A percentile compares a stretch with the other conserved stretches of the same genome.
phyloP scores from a whole-genome alignment of 2,329 filamentous ascomycete genomes.

The Bertia moriformis region DNA sequence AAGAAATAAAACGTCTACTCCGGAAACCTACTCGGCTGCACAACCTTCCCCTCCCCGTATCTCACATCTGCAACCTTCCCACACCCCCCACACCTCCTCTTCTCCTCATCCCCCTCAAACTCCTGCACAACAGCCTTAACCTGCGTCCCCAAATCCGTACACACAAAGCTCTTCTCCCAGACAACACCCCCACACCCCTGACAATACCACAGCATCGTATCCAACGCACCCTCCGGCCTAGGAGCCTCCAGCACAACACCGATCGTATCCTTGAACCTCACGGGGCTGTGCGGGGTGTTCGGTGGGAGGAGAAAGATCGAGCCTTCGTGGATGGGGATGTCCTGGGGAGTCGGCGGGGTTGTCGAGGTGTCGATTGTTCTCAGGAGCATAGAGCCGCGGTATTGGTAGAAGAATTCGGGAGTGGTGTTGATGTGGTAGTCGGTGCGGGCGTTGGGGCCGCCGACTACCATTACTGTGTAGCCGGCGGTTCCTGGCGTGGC shows the following conservation, averaged over 20 bases:
- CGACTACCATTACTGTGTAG: conserved; percentile 9
- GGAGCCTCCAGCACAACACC: conserved; percentile 8
- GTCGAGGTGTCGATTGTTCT: conserved; percentile 1
- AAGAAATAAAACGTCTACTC: too few relatives aligned
- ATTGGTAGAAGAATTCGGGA: conserved; percentile 10
- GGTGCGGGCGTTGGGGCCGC: conserved; percentile 8
- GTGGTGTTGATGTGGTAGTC: conserved; percentile 10
- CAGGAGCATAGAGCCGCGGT: conserved; percentile 8
- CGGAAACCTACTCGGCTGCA: not conserved
- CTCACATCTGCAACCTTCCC: not conserved
- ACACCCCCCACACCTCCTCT: not conserved
- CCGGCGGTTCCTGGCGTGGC: conserved; percentile 4
- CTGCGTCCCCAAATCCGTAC: conserved; percentile 7
- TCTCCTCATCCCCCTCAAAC: not conserved
- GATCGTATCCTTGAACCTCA: conserved; percentile 7
- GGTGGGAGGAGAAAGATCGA: conserved; percentile 7
- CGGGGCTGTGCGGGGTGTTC: conserved; percentile 8
- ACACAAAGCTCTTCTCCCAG: conserved; percentile 7
- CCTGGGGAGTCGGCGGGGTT: conserved; percentile 3
- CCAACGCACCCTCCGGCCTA: conserved; percentile 6
- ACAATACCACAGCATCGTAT: conserved; percentile 8
- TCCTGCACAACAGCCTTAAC: conserved; percentile 4
- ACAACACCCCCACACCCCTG: conserved; percentile 8
- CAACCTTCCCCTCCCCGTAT: not conserved
- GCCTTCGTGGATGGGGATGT: conserved; percentile 7